These are phyloP conservation scores for Trichoderma koningii DNA, from an alignment of 2,329 filamentous ascomycete species.

Conservation along the genomic window DNA sequence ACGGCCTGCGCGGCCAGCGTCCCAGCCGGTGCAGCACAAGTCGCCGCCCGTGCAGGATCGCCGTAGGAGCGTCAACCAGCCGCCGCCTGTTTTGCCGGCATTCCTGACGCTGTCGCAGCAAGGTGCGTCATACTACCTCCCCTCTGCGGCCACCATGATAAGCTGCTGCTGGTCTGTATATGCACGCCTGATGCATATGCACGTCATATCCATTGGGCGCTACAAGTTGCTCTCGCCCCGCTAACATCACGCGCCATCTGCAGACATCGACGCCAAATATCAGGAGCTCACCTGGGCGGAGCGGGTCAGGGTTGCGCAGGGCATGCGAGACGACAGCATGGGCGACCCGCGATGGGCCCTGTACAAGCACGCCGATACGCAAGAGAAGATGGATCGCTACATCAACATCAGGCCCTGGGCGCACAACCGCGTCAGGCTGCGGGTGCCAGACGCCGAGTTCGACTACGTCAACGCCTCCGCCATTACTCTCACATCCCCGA, in stretches of 20 bases:
- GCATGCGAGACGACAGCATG: constrained; percentile 41
- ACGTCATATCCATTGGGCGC: constrained; percentile 16
- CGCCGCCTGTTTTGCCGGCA: constrained; percentile 40
- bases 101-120: constrained; percentile 44
- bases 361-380: constrained; percentile 40
- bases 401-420: constrained; percentile 87
- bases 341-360: constrained; percentile 41
- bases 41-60: constrained; percentile 23
- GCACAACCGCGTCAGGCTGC: constrained; percentile 78
- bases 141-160: neutral
- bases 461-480: constrained; percentile 85
- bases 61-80: constrained; percentile 25
- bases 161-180: neutral
- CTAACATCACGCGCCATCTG: constrained; percentile 20
- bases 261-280: constrained; percentile 55
- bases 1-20: constrained; percentile 3
- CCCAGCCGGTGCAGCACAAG: constrained; percentile 13
- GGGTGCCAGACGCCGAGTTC: constrained; percentile 70
- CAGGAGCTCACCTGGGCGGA: constrained; percentile 57
- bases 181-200: constrained; percentile 17
- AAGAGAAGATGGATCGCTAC: constrained; percentile 72
- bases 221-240: constrained; percentile 9
- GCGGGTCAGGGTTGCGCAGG: constrained; percentile 49
- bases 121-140: constrained; percentile 37
- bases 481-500: constrained; percentile 56